phyloP scores from a whole-genome alignment of 768 basidiomycete genomes.

The Boletus reticulatus region DNA sequence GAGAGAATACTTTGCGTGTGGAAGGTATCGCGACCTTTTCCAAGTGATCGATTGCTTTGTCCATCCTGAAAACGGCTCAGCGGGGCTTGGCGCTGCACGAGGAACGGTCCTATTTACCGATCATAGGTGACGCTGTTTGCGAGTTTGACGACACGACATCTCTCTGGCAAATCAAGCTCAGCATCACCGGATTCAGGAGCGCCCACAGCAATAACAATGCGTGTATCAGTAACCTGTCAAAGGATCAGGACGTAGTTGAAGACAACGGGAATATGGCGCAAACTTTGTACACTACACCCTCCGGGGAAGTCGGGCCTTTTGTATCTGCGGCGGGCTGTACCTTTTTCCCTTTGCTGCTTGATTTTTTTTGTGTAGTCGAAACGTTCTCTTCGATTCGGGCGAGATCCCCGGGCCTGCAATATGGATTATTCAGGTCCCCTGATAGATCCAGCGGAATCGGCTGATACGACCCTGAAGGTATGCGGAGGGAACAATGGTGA shows the following conservation, averaged over 20 bases:
- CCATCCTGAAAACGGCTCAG: constrained; percentile 64
- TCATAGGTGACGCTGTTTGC: constrained; percentile 94
- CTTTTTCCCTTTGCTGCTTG: constrained; percentile 48
- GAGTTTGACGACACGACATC: constrained; percentile 81
- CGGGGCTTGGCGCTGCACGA: not conserved
- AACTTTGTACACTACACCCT: constrained; percentile 90
- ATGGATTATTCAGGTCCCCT: constrained; percentile 5
- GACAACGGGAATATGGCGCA: not conserved
- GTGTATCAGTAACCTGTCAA: constrained; percentile 70
- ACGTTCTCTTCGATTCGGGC: constrained; percentile 80
- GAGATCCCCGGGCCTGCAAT: constrained; percentile 77
- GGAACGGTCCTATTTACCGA: constrained; percentile 41
- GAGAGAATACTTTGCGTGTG: constrained; percentile 18
- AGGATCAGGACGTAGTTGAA: not conserved
- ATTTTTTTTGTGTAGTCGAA: constrained; percentile 39
- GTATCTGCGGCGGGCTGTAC: constrained; percentile 30
- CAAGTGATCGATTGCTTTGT: constrained; percentile 70
- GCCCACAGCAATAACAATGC: constrained; percentile 79
- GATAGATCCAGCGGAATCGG: not conserved
- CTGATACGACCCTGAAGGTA: constrained; percentile 60
- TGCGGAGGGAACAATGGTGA: constrained; percentile 79
- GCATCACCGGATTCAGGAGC: constrained; percentile 54
- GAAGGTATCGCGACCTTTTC: constrained; percentile 42
- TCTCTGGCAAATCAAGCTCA: constrained; percentile 79
- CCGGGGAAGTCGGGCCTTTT: constrained; percentile 42